A percentile compares a stretch with the other conserved stretches of the same genome.
These are phyloP conservation scores for Beta vulgaris DNA, from an alignment of 148 eudicot genomes.

Conservation along the genomic window DNA sequence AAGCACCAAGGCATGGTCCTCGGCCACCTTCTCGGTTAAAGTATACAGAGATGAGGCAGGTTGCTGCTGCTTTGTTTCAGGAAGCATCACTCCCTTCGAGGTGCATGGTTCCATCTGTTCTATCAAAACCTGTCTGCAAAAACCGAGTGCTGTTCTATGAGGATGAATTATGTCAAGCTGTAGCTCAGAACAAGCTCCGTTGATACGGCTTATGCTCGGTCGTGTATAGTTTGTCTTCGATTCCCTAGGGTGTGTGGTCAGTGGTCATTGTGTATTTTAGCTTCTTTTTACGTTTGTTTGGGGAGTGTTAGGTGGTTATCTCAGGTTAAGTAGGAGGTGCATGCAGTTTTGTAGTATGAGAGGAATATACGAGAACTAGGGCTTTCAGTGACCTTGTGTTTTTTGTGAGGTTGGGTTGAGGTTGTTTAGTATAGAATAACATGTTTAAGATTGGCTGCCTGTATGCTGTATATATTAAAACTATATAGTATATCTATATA, in stretches of 20 bases:
- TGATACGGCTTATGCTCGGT: constrained; percentile 36
- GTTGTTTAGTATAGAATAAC: constrained; percentile 33
- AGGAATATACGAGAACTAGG: constrained; percentile 23
- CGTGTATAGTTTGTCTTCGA: constrained; percentile 45
- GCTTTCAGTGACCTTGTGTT: constrained; percentile 22
- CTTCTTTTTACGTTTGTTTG: constrained; percentile 14
- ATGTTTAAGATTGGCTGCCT: constrained; percentile 23
- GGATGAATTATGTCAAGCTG: constrained; percentile 96
- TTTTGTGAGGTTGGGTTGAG: constrained; percentile 29
- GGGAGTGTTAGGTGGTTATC: constrained; percentile 18
- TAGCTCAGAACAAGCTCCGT: constrained; percentile 90
- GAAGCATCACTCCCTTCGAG: constrained; percentile 70
- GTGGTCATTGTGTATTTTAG: constrained; percentile 24
- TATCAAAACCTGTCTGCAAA: constrained; percentile 72
- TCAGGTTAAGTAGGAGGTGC: constrained; percentile 28
- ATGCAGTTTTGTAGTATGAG: constrained; percentile 41
- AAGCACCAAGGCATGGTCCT: constrained; percentile 95
- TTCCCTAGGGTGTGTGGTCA: constrained; percentile 22
- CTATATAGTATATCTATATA: constrained; percentile 20
- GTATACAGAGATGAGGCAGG: constrained; percentile 74
- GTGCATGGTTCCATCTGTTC: constrained; percentile 70
- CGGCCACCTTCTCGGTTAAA: constrained; percentile 80
- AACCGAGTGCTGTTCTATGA: constrained; percentile 80
- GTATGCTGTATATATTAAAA: constrained; percentile 27
- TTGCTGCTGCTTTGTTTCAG: constrained; percentile 89